Base-by-base conservation (phyloP, 768 basidiomycete species). In the Leucosporidium creatinivorum region DNA sequence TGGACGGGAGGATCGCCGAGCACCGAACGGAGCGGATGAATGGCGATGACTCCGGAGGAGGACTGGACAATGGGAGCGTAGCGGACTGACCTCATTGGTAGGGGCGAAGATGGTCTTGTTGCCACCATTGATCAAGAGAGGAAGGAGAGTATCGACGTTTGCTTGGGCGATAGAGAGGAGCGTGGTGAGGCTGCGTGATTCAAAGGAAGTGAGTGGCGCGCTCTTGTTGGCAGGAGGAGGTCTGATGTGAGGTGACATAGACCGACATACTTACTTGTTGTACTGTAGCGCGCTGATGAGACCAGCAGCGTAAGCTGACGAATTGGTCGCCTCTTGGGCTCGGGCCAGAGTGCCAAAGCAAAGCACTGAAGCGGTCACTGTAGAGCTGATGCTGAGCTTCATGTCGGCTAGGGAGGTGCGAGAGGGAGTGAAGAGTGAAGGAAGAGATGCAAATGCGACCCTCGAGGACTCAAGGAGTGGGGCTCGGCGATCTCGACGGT, bases 41-140 rank as follows among this genome's bases (percentile, higher is more conserved):
- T n/a, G n/a, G n/a, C n/a, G n/a, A n/a, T n/a, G n/a, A n/a, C n/a
- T n/a, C n/a, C n/a, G n/a, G n/a, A n/a, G n/a, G n/a, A n/a, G n/a
- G n/a, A n/a, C n/a, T n/a, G n/a, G n/a, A n/a, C n/a, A n/a, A n/a
- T n/a, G n/a, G n/a, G n/a, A n/a, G n/a, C n/a, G n/a, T n/a, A n/a
- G n/a, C n/a, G n/a, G n/a, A 62, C 78, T 76, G 1, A 78, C 78
- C 12, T 62, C 63, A 66, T 78, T 74, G 60, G 64, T 68, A 9
- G 77, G 76, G n/a, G 75, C 76, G 60, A 77, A 77, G 67, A 78
- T 72, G 39, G 77, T 76, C 60, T 58, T 13, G 44, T 62, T 65
- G 12, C 66, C 70, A 15, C 54, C 10, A 10, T 33, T 4, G 63
- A 73, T 58, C 21, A 64, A 55, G 26, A 69, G 52, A 0, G 63